Conservation (phyloP, 371 early-diverging fungal species). For the Lichtheimia ornata region DNA sequence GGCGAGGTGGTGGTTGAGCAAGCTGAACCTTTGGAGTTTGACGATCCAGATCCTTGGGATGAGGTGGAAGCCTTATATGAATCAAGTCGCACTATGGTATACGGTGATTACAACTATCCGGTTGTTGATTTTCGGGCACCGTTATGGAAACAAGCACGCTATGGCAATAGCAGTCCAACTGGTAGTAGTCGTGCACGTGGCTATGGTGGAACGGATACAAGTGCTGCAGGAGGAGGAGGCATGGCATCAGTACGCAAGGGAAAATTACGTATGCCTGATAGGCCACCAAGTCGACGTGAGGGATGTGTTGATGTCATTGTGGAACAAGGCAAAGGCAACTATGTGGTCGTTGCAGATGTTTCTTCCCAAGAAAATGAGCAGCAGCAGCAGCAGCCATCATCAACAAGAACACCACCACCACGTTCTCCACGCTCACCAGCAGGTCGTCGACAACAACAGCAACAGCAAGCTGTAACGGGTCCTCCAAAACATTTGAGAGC, state of each 20-base stretch:
- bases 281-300: conserved; percentile 23
- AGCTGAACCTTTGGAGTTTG: conserved; percentile 37
- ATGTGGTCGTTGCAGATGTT: conserved; percentile 29
- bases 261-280: conserved; percentile 7
- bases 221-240: neutral
- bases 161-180: conserved; percentile 3
- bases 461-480: neutral
- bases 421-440: neutral
- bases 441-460: neutral
- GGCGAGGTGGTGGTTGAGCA: conserved; percentile 30
- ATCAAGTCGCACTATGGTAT: conserved; percentile 43
- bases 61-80: conserved; percentile 45
- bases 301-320: conserved; percentile 53
- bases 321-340: conserved; percentile 49
- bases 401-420: conserved; percentile 6
- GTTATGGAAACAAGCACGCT: conserved; percentile 39
- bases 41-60: conserved; percentile 38
- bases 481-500: neutral
- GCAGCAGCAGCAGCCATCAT: neutral
- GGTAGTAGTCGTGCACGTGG: conserved; percentile 9
- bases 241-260: conserved; percentile 1
- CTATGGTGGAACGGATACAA: conserved; percentile 18
- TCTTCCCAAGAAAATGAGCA: neutral
- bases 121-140: conserved; percentile 52
- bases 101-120: conserved; percentile 60